Evolutionary conservation across 805 yeast species (phyloP).

Genomic region (Osmozyma mogii): DNA sequence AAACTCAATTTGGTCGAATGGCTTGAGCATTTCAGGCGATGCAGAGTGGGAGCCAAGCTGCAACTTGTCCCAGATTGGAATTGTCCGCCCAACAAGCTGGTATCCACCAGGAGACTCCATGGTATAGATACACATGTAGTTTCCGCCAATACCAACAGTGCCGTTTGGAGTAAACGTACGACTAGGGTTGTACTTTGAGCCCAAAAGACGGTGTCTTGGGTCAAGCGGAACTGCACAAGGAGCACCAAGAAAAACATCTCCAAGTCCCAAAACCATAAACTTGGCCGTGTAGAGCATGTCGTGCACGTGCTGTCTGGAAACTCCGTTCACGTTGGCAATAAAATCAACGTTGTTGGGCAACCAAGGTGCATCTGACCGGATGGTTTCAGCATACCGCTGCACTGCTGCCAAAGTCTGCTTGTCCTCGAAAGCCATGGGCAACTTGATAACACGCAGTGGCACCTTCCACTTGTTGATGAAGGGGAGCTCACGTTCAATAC

Average conservation of each 20-base stretch:
- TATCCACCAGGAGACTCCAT: conserved; percentile 99
- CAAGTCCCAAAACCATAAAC: conserved; percentile 88
- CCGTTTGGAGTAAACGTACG: conserved; percentile 96
- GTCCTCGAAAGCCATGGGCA: conserved; percentile 98
- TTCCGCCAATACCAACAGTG: conserved; percentile 96
- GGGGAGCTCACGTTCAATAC: conserved; percentile 68
- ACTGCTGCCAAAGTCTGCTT: conserved; percentile 83
- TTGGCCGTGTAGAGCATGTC: conserved; percentile 85
- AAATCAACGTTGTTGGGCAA: conserved; percentile 96
- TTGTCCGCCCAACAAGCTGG: conserved; percentile 91
- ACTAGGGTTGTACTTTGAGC: conserved; percentile 93
- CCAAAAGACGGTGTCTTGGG: conserved; percentile 89
- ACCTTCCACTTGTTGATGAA: conserved; percentile 80
- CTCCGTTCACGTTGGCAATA: conserved; percentile 79
- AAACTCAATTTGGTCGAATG: conserved; percentile 92
- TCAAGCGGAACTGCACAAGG: conserved; percentile 98
- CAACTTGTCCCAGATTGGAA: conserved; percentile 96
- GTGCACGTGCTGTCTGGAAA: conserved; percentile 65
- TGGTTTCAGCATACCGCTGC: conserved; percentile 85
- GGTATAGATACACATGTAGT: conserved; percentile 97
- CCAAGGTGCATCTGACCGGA: conserved; percentile 93
- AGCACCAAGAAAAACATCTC: conserved; percentile 96
- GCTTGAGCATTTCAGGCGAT: conserved; percentile 82
- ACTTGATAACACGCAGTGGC: conserved; percentile 68
- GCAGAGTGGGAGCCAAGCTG: conserved; percentile 60